Evolutionary conservation across 2,329 filamentous ascomycete genomes (phyloP), one percentile per base, ranked within the genome.

Genomic region (Lojkania enalia): DNA sequence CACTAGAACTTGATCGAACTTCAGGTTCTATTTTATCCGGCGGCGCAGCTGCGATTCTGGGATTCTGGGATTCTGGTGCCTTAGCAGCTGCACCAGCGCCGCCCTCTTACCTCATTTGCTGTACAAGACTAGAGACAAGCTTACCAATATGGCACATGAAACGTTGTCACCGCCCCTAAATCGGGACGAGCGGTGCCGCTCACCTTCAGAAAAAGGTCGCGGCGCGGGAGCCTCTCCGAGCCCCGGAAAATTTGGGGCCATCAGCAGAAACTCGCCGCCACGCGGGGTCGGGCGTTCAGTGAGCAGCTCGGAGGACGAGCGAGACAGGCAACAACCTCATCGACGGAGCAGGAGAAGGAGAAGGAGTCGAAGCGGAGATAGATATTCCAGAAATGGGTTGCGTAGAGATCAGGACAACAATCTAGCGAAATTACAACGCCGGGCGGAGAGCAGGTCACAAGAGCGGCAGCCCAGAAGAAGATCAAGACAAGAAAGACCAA

Each of bases 221-320:
- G 35, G 37, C 20, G 20, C 35, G 38, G 20, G 37, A 30, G 14
- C 46, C 38, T 32, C 35, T 30, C 12, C 23, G 15, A 19, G 23
- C 16, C 35, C 33, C 20, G 40, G 41, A 42, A 43, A 43, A 38
- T n/a, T n/a, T 43, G 35, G 42, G 13, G 23, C 42, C 37, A 23
- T 21, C 44, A 51, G 23, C 41, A 59, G 61, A 44, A 63, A 64
- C 18, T 48, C 65, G 41, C 67, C 65, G 29, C 62, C 63, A 16
- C 64, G 56, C 50, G 67, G 64, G 45, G 58, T 61, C 25, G 53
- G 64, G 27, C 57, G 55, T 21, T 55, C 64, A 32, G 42, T 67
- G 44, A 67, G 57, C 30, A 37, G 39, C 27, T 29, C 31, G 20
- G 52, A 61, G 48, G 47, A 63, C 35, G 46, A 63, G 39, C 49